phyloP scores from a whole-genome alignment of 75 land plant genomes.

The Pinus tabuliformis region DNA sequence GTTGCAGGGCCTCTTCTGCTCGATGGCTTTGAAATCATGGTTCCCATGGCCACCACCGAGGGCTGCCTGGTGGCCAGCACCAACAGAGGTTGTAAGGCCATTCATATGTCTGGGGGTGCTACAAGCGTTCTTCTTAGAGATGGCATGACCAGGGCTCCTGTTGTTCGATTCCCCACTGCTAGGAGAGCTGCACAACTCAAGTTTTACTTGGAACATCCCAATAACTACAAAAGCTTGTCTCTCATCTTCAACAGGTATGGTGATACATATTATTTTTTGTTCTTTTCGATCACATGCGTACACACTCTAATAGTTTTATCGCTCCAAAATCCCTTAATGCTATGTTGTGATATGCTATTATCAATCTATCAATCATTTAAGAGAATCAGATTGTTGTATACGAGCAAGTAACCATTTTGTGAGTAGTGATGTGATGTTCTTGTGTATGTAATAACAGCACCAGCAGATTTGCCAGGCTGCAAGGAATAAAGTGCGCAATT shows the following conservation, averaged over 20 bases:
- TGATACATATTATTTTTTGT: not conserved
- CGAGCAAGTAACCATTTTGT: not conserved
- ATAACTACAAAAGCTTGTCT: constrained; percentile 52
- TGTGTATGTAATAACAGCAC: constrained; percentile 41
- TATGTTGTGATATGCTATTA: too few relatives aligned
- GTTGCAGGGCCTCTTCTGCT: constrained; percentile 73
- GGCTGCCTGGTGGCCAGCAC: constrained; percentile 82
- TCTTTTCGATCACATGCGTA: too few relatives aligned
- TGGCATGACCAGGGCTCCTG: constrained; percentile 85
- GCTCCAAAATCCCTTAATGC: too few relatives aligned
- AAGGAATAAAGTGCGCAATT: constrained; percentile 55
- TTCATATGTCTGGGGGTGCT: constrained; percentile 64
- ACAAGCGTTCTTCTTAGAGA: constrained; percentile 47
- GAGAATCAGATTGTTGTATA: too few relatives aligned
- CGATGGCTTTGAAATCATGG: constrained; percentile 54
- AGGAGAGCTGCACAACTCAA: constrained; percentile 68
- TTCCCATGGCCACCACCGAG: constrained; percentile 94
- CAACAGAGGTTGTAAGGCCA: constrained; percentile 85
- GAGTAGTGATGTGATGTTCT: not conserved
- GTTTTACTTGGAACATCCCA: constrained; percentile 69
- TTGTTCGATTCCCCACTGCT: constrained; percentile 51
- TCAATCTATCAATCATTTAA: too few relatives aligned
- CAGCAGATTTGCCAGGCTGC: constrained; percentile 84
- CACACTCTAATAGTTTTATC: too few relatives aligned
- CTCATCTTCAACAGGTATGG: constrained; percentile 66